These are phyloP conservation scores for Dictyostelium gargantuum DNA, from an alignment of 208 protist genomes.

Conservation along the genomic window DNA sequence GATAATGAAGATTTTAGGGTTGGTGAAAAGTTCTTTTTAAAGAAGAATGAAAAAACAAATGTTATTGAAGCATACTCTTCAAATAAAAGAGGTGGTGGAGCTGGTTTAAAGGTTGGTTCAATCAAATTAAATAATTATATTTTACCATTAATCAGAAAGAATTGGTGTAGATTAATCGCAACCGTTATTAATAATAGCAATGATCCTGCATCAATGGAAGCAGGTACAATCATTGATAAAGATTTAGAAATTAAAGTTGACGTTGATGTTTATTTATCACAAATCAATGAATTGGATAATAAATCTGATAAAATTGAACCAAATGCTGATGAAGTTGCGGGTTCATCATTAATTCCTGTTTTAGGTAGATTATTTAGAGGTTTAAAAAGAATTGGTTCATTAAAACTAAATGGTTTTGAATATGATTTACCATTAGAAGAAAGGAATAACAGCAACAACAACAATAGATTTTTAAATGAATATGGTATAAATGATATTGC, in stretches of 20 bases:
- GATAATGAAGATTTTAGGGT: not conserved
- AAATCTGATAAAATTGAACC: not conserved
- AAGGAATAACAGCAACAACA: too few relatives aligned
- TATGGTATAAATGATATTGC: not conserved
- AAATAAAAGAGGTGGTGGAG: not conserved
- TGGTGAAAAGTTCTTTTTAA: not conserved
- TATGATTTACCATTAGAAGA: not conserved
- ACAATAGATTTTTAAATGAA: not conserved
- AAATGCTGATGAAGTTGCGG: not conserved
- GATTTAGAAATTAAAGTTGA: not conserved
- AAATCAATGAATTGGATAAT: not conserved
- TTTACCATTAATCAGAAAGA: not conserved
- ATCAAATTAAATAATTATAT: not conserved
- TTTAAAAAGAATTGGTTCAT: not conserved
- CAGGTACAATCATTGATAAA: not conserved
- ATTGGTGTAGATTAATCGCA: not conserved
- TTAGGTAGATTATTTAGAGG: not conserved
- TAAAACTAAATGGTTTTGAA: not conserved
- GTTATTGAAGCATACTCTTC: not conserved
- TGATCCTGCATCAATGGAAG: not conserved
- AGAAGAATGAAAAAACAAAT: not conserved
- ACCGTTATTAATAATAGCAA: not conserved
- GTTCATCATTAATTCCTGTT: not conserved
- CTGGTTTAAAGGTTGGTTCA: not conserved
- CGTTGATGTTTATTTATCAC: not conserved